These are phyloP conservation scores for Chaetomium fimeti DNA, from an alignment of 495 filamentous ascomycete genomes.

Conservation along the genomic window DNA sequence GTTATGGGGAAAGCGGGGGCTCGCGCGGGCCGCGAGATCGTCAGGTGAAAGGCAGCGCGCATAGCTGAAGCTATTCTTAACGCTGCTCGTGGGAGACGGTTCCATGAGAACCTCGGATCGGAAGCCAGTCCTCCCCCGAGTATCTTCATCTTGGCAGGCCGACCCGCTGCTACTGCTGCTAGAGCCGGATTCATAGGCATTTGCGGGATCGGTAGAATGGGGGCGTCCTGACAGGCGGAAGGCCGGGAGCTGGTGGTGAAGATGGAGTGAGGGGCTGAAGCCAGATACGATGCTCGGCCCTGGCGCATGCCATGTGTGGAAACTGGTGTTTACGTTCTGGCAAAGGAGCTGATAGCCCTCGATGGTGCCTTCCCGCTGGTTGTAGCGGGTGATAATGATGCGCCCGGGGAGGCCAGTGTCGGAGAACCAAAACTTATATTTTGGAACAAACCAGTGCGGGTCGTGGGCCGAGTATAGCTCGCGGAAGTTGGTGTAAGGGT, in stretches of 20 bases:
- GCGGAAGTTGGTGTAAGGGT: conserved; percentile 60
- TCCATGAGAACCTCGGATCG: conserved; percentile 55
- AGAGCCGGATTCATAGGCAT: not conserved
- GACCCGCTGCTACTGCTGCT: not conserved
- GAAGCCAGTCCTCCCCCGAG: conserved; percentile 25
- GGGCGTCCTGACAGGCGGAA: conserved; percentile 49
- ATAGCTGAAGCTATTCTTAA: conserved; percentile 46
- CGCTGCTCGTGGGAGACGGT: conserved; percentile 37
- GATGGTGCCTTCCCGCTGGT: conserved; percentile 68
- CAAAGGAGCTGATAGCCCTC: conserved; percentile 78
- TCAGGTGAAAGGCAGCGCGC: conserved; percentile 43
- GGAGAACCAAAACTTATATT: conserved; percentile 80
- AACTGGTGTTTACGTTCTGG: conserved; percentile 50
- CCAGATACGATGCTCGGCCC: conserved; percentile 46
- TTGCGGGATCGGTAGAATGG: not conserved
- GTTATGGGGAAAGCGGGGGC: conserved; percentile 43
- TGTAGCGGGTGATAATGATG: conserved; percentile 70
- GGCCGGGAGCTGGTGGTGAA: conserved; percentile 72
- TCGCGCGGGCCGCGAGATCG: conserved; percentile 17
- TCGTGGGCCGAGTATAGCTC: conserved; percentile 71
- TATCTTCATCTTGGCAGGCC: not conserved
- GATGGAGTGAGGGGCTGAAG: conserved; percentile 53
- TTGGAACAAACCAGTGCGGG: conserved; percentile 79
- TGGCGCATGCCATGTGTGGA: conserved; percentile 55
- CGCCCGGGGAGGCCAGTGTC: conserved; percentile 68